Base-by-base conservation (phyloP, 208 protist genomes). In the Trypanosoma grayi region DNA sequence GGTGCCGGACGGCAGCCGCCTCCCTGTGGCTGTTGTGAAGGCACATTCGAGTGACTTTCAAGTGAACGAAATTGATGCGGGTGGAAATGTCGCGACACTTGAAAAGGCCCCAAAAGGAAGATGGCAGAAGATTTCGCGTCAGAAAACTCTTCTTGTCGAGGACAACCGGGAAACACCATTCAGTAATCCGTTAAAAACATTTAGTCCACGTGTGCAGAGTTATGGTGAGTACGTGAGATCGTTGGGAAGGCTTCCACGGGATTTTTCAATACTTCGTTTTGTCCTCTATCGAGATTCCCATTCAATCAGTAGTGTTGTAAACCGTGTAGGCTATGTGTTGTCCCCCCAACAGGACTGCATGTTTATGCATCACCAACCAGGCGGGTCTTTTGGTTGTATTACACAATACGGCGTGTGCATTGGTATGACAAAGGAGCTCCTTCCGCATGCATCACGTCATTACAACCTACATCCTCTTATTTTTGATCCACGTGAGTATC, bases 391-490 rank as follows among this genome's bases (percentile, higher is more conserved):
- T 58, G 85, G 79, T 14, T 81, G 82, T 50, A 40, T 90, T 13
- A 83, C 82, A 9, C 89, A 95, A 67, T 74, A 81, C 54, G 89
- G 82, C 9, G 24, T 73, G 1, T 69, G 68, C 13, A 60, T 95
- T 44, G 89, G 89, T 11, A 75, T 91, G 45, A 90, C 89, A 25
- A 64, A 70, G 22, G 89, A 95, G 60, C 75, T 82, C 60, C 73
- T 95, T 30, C 60, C 75, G 18, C 86, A 95, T 62, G 84, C 60
- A 6, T 87, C 83, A 2, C 73, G 89, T 9, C 85, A 83, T 45
- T 93, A 92, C 59, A 91, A 90, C 58, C 37, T 92, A 0, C 85
- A 88, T 62, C 76, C 89, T 14, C 76, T 95, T 18, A 50, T 93
- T 28, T 77, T 93, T 51, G 79, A 93, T 39, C 82, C 87, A n/a